Evolutionary conservation across 306 rosid species (phyloP).

Genomic region (Vachellia pachyceras): DNA sequence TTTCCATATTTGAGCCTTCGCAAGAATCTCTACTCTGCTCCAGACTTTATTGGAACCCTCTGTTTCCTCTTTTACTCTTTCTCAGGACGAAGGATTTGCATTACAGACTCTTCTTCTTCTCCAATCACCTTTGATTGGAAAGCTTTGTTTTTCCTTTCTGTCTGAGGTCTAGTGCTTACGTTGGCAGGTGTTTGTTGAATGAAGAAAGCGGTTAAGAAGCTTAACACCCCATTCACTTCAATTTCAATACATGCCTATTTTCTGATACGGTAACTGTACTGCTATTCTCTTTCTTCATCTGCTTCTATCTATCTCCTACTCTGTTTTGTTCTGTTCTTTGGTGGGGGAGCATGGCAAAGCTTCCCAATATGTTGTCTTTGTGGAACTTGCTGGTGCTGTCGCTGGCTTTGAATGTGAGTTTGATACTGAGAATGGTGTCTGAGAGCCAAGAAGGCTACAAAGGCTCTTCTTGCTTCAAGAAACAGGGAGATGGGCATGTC

Average conservation of each 20-base stretch:
- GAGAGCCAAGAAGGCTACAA: constrained; percentile 34
- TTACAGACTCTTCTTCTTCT: not conserved
- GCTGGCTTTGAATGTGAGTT: constrained; percentile 72
- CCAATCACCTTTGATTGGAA: constrained; percentile 10
- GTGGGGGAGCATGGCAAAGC: constrained; percentile 45
- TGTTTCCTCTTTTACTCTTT: not conserved
- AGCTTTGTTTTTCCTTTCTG: too few relatives aligned
- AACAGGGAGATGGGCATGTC: constrained; percentile 36
- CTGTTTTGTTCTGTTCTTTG: constrained; percentile 17
- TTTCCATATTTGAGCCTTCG: not conserved
- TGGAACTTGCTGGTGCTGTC: constrained; percentile 64
- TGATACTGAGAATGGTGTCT: constrained; percentile 51
- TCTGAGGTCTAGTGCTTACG: not conserved
- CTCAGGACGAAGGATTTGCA: not conserved
- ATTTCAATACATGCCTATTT: not conserved
- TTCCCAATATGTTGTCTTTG: constrained; percentile 46
- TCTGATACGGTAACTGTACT: not conserved
- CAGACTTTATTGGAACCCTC: not conserved
- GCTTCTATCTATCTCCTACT: constrained; percentile 1
- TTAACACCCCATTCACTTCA: not conserved
- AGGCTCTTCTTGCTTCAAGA: constrained; percentile 17
- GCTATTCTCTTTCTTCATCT: constrained; percentile 18
- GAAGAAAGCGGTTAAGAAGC: not conserved
- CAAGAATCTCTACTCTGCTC: not conserved
- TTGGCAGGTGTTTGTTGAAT: not conserved